These are phyloP conservation scores for Plasmodium fragile DNA, from an alignment of 169 alveolate genomes.

Conservation along the genomic window DNA sequence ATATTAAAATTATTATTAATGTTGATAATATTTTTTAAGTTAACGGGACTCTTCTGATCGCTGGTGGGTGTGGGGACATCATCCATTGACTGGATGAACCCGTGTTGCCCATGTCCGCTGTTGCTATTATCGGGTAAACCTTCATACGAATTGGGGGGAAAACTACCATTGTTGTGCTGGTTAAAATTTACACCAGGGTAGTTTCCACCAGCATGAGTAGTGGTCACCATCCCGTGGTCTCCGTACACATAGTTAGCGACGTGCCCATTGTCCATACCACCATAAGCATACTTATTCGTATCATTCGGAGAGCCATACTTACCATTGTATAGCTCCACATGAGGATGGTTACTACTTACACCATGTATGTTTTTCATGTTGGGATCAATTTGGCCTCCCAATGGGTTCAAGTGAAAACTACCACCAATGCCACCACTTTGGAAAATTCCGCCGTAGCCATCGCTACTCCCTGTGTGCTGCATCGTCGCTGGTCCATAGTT, in stretches of 20 bases:
- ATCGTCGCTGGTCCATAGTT: not conserved
- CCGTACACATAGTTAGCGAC: not conserved
- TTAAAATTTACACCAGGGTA: not conserved
- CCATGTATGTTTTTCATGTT: not conserved
- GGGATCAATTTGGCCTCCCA: not conserved
- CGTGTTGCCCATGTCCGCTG: not conserved
- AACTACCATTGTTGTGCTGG: not conserved
- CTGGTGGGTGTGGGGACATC: not conserved
- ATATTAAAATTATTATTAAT: conserved; percentile 56
- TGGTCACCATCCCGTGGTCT: not conserved
- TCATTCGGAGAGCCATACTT: not conserved
- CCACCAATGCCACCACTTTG: not conserved
- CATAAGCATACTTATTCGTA: not conserved
- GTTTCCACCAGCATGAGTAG: not conserved
- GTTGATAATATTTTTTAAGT: conserved; percentile 39
- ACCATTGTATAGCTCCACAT: not conserved
- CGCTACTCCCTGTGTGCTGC: not conserved
- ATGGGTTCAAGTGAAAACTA: not conserved
- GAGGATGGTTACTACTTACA: not conserved
- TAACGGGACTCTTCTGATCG: conserved; percentile 3
- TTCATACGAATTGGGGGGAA: conserved; percentile 20
- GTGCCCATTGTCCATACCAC: not conserved
- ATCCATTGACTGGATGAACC: not conserved
- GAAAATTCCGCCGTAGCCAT: not conserved
- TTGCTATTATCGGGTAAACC: conserved; percentile 9